Base-by-base conservation (phyloP, 2,329 filamentous ascomycete genomes). In the Exophiala sp. region DNA sequence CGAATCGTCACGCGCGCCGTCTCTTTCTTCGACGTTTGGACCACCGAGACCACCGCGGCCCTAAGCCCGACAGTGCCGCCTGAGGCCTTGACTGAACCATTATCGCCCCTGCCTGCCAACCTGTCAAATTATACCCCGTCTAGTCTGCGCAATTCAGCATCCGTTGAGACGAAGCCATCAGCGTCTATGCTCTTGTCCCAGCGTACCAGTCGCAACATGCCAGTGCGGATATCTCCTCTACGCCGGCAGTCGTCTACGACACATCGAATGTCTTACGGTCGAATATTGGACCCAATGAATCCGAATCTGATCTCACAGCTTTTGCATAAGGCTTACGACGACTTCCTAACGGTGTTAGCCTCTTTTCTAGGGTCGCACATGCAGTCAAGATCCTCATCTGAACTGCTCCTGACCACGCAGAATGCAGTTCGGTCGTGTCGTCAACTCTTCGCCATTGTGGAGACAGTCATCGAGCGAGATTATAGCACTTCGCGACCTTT, bases 331-430 rank as follows among this genome's bases (percentile, higher is more conserved):
- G 88, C 85, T 47, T 91, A 96, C 72, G 91, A 97, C 72, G 83
- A 83, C 6, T 96, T 97, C 66, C 76, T 99, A 49, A 94, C 91
- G 5, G 88, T 91, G 66, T 82, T 99, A 47, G 92, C 89, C 47
- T 95, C 90, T 3, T 96, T 97, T 69, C 92, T 97, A 68, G 94
- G 94, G 12, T 80, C 96, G 52, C 90, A 96, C 70, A 78, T 96
- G 56, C 91, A 96, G 68, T 94, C 91, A n/a, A 87, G 94, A 58
- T 94, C 91, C 6, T 87, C 90, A 7, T 83, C 87, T 1, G 91
- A 96, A 68, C 79, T 97, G 45, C 84, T 91, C 32, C 74, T 85
- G 9, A 91, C 89, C 12, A 92, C 95, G 44, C 86, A 89, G 66
- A 86, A 92, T 68, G 89, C 91, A 7, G 88, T 91, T 8, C 79